Evolutionary conservation across 2,329 filamentous ascomycete species (phyloP), one percentile per base, ranked within the genome.

Genomic region (Colletotrichum lini): DNA sequence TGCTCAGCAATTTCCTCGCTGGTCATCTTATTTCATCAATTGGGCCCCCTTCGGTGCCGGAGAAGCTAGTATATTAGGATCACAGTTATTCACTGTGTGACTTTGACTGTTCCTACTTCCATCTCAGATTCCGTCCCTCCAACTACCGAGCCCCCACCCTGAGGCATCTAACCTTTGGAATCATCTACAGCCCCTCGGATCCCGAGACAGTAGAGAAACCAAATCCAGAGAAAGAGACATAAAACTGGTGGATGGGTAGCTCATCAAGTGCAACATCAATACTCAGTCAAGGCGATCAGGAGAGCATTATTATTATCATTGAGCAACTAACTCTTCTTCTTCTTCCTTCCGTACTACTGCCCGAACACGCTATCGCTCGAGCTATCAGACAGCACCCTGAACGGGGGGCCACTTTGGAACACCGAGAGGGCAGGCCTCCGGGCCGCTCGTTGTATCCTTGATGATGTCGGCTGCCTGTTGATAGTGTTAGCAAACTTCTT

Each of bases 381-480:
- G 12, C 18, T 10, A 42, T 40, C 35, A 56, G 13, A 16, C 53
- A 10, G 13, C n/a, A 4, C 40, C 23, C 12, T 54, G 42, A 5
- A 21, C 50, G 16, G 23, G 30, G n/a, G 67, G 63, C 67, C 67
- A 70, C 30, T 56, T 15, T 4, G 56, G 56, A 21, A n/a, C 56
- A 13, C 63, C 63, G 16, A 60, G 21, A 13, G 56, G 65, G 9
- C 67, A 72, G 7, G 38, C 18, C 2, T 30, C 30, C 15, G 65
- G 65, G 15, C 38, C 7, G 12, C 38, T 21, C 12, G 67, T 70
- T 21, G 75, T 73, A 13, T 77, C 74, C 73, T 83, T 85, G 74
- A 86, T 85, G 52, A 85, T 82, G 73, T 85, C 84, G 18, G 84
- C 84, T 23, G 84, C 84, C 83, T 85, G 50, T 67, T 26, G 58